Base-by-base conservation (phyloP, 495 filamentous ascomycete species). In the Aspergillus hancockii region DNA sequence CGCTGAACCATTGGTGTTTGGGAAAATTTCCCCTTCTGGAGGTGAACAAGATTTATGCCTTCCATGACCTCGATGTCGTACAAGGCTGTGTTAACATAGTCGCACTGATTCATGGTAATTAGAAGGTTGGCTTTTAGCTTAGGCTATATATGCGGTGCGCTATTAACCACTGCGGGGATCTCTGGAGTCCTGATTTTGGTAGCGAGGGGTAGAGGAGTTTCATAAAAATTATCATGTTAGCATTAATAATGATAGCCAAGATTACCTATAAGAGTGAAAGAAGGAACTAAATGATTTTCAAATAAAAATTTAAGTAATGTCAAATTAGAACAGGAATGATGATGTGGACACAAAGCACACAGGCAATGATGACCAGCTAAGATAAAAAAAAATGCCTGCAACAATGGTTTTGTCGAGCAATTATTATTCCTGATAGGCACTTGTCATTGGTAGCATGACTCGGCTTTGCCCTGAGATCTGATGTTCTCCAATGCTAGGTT, bases 351-450 rank as follows among this genome's bases (percentile, higher is more conserved):
- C 43, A 23, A n/a, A 22, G 16, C 9, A 22, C 43, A 47, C 43
- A 47, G 43, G 43, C 43, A 47, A 14, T 23, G 19, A 47, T 47
- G 43, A 47, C 23, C 43, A 47, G 43, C 43, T 4, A 47, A 47
- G 19, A 47, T 47, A 18, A 22, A 23, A 18, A 22, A 23, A 23
- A 47, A 47, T 28, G 19, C 9, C 19, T 47, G 43, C 43, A 47
- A 21, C 8, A 3, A 47, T 22, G 43, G 43, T 23, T 3, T 22
- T 23, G 19, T 47, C 43, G 4, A n/a, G 16, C 12, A 12, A 10
- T 40, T 3, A 40, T 2, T n/a, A 9, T 2, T 40, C 12, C 36
- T 40, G 36, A 40, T 40, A 47, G 43, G 13, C 43, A 6, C 21
- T 47, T 10, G 9, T 22, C 1, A 47, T 23, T 23, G 43, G 43